Evolutionary conservation across 176 grass and related monocot species (phyloP), one percentile per base, ranked within the genome.

Genomic region (Carex kokanica): DNA sequence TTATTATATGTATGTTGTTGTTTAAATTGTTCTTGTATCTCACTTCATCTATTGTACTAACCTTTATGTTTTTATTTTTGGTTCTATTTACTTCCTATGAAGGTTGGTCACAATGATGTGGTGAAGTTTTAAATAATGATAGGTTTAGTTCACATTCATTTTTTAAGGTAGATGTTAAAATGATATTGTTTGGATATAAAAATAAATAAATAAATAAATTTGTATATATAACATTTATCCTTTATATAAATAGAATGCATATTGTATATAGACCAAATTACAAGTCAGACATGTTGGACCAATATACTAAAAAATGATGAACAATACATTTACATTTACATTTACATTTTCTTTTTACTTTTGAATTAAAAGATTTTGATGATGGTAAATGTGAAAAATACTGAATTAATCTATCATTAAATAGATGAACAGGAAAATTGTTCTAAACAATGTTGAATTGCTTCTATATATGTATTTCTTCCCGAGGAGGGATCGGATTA

Each of bases 21-120:
- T 61, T 66, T 64, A 14, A 67, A 51, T 65, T 81, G 60, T 45
- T 64, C 29, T 66, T 66, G 41, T 66, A 21, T 82, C 79, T 65
- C 79, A 82, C 79, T 82, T 82, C 79, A 82, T 82, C 56, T 27
- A 66, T 64, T 49, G 55, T 25, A 66, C 5, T 6, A 6, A 38
- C 36, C 36, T 38, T 61, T 61, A 21, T 60, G 1, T 56, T 60
- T 34, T 34, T 34, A 14, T 38, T 5, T 41, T n/a, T 38, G 8
- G 31, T 36, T 17, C 18, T 61, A 36, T 59, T 78, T 31, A 78
- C 20, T 78, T 81, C 73, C 14, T 47, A 55, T 55, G 6, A 2
- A 55, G 73, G 49, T 75, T 77, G 47, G 49, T 29, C 1, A 16
- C 49, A 73, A 73, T 11, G 40, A 68, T 62, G 18, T n/a, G 31